Evolutionary conservation across 2,329 filamentous ascomycete genomes (phyloP).

Genomic region (Cladophialophora yegresii): DNA sequence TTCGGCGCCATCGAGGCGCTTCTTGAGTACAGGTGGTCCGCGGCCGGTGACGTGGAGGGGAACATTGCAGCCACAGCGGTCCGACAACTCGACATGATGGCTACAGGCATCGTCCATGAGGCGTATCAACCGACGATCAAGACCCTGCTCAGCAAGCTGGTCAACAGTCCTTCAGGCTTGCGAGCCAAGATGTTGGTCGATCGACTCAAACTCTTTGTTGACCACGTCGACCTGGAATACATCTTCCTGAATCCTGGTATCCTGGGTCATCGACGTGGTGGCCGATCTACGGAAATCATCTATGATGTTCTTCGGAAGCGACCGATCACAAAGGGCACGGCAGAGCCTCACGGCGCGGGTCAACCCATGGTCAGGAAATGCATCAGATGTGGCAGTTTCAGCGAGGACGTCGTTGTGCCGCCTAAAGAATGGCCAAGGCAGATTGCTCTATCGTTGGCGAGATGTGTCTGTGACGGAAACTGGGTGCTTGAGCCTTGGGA

Average conservation of each 20-base stretch:
- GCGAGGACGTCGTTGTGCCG: constrained; percentile 31
- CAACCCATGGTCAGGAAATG: constrained; percentile 33
- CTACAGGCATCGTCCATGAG: constrained; percentile 31
- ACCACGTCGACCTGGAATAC: constrained; percentile 28
- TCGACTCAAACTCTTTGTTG: constrained; percentile 60
- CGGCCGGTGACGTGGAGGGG: constrained; percentile 38
- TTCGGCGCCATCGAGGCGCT: constrained; percentile 33
- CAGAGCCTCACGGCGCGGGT: constrained; percentile 17
- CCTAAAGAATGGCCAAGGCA: constrained; percentile 29
- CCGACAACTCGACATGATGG: constrained; percentile 37
- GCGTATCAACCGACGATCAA: constrained; percentile 53
- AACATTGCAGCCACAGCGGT: constrained; percentile 26
- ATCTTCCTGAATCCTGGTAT: constrained; percentile 56
- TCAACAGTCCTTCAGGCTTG: constrained; percentile 66
- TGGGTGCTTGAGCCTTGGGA: constrained; percentile 34
- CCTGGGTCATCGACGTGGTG: constrained; percentile 9
- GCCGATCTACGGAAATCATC: constrained; percentile 13
- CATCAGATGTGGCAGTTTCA: constrained; percentile 36
- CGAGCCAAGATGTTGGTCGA: constrained; percentile 63
- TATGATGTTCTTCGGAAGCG: constrained; percentile 36
- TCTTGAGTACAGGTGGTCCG: constrained; percentile 30
- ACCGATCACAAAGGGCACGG: constrained; percentile 24
- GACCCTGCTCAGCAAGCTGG: constrained; percentile 66
- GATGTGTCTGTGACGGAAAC: constrained; percentile 37
- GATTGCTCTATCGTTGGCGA: constrained; percentile 27